These are phyloP conservation scores for Ascochyta fabae DNA, from an alignment of 2,329 filamentous ascomycete genomes.

Conservation along the genomic window DNA sequence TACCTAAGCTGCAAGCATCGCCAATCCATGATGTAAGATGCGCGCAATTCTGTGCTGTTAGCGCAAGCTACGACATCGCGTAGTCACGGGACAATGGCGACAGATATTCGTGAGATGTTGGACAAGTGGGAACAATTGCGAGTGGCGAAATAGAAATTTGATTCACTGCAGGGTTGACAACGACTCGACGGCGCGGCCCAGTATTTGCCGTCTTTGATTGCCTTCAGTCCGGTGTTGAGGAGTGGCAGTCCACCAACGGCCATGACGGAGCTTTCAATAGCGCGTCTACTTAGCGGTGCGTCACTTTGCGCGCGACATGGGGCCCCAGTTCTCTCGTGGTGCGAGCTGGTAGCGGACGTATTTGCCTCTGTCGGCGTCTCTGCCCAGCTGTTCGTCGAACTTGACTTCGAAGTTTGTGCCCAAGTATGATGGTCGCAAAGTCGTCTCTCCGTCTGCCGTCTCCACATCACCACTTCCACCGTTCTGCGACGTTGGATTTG, in stretches of 20 bases:
- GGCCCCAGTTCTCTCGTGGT: constrained; percentile 92
- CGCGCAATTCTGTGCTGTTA: constrained; percentile 4
- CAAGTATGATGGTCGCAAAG: constrained; percentile 32
- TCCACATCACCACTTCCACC: constrained; percentile 6
- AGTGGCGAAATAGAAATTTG: neutral
- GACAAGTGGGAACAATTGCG: neutral
- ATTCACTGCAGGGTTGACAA: neutral
- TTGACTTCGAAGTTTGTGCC: constrained; percentile 63
- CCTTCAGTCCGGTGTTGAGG: constrained; percentile 1
- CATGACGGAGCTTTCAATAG: constrained; percentile 10
- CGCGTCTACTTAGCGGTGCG: constrained; percentile 4
- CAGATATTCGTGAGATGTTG: neutral
- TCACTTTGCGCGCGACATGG: constrained; percentile 65
- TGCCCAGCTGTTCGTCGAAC: constrained; percentile 83
- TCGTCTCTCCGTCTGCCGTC: constrained; percentile 8
- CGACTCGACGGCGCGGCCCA: neutral
- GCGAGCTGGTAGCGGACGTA: constrained; percentile 89
- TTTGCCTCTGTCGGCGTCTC: constrained; percentile 68
- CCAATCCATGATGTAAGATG: constrained; percentile 12
- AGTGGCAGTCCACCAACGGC: neutral
- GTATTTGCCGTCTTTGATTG: neutral
- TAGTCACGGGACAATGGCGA: constrained; percentile 1
- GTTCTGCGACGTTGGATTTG: constrained; percentile 9
- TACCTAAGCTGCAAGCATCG: neutral
- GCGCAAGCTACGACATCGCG: constrained; percentile 2